phyloP scores from a whole-genome alignment of 1,284 basidiomycete genomes.

The Athelia sp. region DNA sequence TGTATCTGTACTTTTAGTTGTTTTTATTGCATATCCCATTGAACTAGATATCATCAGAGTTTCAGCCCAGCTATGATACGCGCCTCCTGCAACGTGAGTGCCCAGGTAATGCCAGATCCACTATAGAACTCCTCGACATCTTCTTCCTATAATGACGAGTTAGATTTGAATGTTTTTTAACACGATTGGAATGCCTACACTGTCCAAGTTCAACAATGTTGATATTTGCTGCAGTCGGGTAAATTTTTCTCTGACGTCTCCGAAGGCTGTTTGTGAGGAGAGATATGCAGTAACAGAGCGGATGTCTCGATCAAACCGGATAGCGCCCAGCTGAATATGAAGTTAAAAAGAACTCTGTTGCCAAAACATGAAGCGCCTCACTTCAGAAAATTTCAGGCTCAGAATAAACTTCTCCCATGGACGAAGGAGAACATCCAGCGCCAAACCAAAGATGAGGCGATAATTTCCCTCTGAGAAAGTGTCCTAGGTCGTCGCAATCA shows the following conservation, averaged over 20 bases:
- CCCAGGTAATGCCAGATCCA: constrained; percentile 89
- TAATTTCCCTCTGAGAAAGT: constrained; percentile 86
- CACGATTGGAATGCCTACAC: constrained; percentile 40
- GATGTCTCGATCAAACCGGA: constrained; percentile 93
- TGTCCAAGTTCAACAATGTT: constrained; percentile 87
- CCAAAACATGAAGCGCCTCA: constrained; percentile 23
- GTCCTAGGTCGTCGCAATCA: constrained; percentile 46
- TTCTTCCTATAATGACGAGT: constrained; percentile 61
- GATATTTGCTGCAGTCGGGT: constrained; percentile 89
- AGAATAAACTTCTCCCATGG: constrained; percentile 92
- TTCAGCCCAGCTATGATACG: constrained; percentile 64
- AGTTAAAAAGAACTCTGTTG: constrained; percentile 3
- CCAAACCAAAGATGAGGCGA: constrained; percentile 77
- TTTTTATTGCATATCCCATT: background rate
- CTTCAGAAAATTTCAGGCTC: constrained; percentile 85
- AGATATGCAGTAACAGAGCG: constrained; percentile 81
- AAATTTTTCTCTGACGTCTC: constrained; percentile 90
- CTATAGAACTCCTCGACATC: constrained; percentile 91
- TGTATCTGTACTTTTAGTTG: background rate
- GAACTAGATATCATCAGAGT: constrained; percentile 27
- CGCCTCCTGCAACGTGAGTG: constrained; percentile 75
- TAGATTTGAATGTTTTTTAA: constrained; percentile 2
- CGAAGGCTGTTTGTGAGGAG: constrained; percentile 80
- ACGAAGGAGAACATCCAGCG: constrained; percentile 81
- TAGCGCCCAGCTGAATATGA: constrained; percentile 77